Percentiles rank a stretch among this genome's conserved stretches.
These are phyloP conservation scores for Annulohypoxylon stygium DNA, from an alignment of 495 filamentous ascomycete species.

Conservation along the genomic window DNA sequence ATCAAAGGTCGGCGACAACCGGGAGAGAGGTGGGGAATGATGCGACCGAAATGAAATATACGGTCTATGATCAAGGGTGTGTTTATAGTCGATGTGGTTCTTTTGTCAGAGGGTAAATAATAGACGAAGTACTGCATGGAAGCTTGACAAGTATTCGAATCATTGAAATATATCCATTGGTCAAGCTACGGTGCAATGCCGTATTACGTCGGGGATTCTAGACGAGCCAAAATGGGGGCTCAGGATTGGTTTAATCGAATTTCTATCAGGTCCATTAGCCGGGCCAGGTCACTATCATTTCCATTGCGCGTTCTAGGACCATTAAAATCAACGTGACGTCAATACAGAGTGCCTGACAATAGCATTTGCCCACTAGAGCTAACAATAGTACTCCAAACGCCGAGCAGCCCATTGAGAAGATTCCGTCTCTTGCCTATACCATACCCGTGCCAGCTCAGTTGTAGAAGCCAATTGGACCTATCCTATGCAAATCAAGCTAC, in stretches of 20 bases:
- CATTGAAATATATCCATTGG: neutral
- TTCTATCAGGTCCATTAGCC: neutral
- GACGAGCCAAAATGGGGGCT: neutral
- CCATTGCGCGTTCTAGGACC: neutral
- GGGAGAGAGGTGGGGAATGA: too few species aligned
- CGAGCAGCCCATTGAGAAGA: conserved; percentile 29
- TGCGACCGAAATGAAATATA: too few species aligned
- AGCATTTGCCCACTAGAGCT: neutral
- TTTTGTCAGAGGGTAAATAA: too few species aligned
- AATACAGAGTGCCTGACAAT: neutral
- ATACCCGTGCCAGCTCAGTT: conserved; percentile 14
- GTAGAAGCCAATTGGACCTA: conserved; percentile 3
- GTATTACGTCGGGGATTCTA: neutral
- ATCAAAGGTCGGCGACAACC: too few species aligned
- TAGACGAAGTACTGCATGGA: too few species aligned
- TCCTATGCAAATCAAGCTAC: conserved; percentile 43
- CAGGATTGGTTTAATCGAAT: neutral
- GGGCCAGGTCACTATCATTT: too few species aligned
- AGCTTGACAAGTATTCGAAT: neutral
- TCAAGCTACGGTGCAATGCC: neutral
- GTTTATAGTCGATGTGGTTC: too few species aligned
- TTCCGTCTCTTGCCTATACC: conserved; percentile 17
- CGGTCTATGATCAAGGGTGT: too few species aligned
- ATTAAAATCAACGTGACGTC: neutral
- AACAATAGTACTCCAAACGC: conserved; percentile 42